Evolutionary conservation across 768 basidiomycete genomes (phyloP), one percentile per base, ranked within the genome.

Genomic region (Tricholoma matsutake): DNA sequence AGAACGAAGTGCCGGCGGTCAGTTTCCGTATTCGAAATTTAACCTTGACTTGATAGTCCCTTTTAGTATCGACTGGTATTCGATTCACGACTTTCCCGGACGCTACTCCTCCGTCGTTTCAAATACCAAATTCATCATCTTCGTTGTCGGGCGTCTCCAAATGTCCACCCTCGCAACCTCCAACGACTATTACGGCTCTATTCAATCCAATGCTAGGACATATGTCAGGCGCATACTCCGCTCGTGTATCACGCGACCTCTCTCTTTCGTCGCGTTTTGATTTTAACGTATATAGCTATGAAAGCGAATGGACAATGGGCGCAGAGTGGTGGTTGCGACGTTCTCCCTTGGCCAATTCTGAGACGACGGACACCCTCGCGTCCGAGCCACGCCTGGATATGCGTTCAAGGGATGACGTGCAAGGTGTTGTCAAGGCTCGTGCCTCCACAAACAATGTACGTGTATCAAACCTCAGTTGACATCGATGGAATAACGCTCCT

Each of bases 161-260:
- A 63, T 66, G 71, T 61, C 71, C 70, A 7, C 77, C 78, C 20
- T 78, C 86, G 18, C 93, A 94, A 70, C 94, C 96, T 0, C 94
- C 96, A 1, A 97, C 95, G 0, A 96, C 95, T 14, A 89, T 97
- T 54, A 96, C 96, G 3, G 92, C 95, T 4, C 82, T 96, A 28
- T 94, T 96, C 73, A 98, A 97, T 71, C 96, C 96, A 0, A 94
- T 98, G 84, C 85, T 98, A 61, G 96, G 96, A 0, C 95, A 98
- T 70, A 80, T 98, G 52, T 93, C 93, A 1, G 82, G 90, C 6
- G 94, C 96, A 37, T 98, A 98, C 71, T 89, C 94, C 0, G 93
- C 96, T 2, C 90, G 88, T 56, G 88, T 93, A 8, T 91, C 92
- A 5, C 83, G 83, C 11, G 92, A 96, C 71, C 84, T 98, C 43